phyloP scores from a whole-genome alignment of 2,329 filamentous ascomycete genomes.

The Arachnopeziza araneosa region DNA sequence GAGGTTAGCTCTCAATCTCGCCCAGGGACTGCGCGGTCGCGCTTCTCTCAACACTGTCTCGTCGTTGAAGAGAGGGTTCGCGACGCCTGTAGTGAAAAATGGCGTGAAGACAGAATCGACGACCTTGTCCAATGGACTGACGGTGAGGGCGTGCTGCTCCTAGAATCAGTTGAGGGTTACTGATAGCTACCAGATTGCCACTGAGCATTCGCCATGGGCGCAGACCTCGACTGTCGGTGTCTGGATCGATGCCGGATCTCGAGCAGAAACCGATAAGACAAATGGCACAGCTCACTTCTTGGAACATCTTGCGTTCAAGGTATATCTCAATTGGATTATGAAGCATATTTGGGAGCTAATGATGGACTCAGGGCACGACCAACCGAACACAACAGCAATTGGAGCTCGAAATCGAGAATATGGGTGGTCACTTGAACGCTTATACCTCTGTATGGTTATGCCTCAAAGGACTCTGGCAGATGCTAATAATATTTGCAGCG shows the following conservation, averaged over 20 bases:
- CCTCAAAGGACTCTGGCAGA: background rate
- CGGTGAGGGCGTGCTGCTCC: slow-evolving; percentile 47
- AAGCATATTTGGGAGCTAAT: slow-evolving; percentile 18
- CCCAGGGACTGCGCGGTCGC: slow-evolving; percentile 83
- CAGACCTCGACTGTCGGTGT: slow-evolving; percentile 98
- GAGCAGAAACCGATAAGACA: slow-evolving; percentile 96
- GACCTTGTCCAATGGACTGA: slow-evolving; percentile 95
- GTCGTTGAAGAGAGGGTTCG: slow-evolving; percentile 79
- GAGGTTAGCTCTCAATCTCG: slow-evolving; percentile 92
- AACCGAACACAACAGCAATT: slow-evolving; percentile 95
- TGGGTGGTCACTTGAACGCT: slow-evolving; percentile 98
- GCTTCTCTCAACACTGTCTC: slow-evolving; percentile 73
- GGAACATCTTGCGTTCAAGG: slow-evolving; percentile 99
- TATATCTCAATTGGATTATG: slow-evolving; percentile 37
- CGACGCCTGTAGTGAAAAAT: slow-evolving; percentile 66
- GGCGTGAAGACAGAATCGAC: slow-evolving; percentile 89
- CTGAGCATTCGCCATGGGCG: slow-evolving; percentile 95
- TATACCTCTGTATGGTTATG: slow-evolving; percentile 84
- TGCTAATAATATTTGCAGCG: slow-evolving; percentile 47
- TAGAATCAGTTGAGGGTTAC: slow-evolving; percentile 15
- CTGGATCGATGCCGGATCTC: slow-evolving; percentile 98
- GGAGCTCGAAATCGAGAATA: slow-evolving; percentile 99
- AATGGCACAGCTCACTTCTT: slow-evolving; percentile 99
- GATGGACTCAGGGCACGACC: slow-evolving; percentile 66
- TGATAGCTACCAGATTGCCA: slow-evolving; percentile 68